phyloP scores from a whole-genome alignment of 768 basidiomycete genomes.

The Paxillus rubicundulus region DNA sequence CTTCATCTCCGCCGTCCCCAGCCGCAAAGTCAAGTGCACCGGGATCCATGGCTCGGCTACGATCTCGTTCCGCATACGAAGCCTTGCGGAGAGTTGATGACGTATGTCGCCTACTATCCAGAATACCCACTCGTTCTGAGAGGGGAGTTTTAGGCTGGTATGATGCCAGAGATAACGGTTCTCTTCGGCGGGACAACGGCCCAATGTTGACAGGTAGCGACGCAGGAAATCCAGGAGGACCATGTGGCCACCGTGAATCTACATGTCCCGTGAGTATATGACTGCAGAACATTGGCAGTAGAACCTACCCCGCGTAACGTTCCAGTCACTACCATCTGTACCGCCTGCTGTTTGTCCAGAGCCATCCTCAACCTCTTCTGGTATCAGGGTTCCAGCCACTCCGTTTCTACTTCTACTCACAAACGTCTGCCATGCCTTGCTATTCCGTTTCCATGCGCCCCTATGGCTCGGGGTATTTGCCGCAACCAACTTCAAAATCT shows the following conservation, averaged over 20 bases:
- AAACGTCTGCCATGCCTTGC: slow-evolving; percentile 64
- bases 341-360: slow-evolving; percentile 11
- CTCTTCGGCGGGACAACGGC: slow-evolving; percentile 34
- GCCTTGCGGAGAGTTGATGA: slow-evolving; percentile 58
- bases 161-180: slow-evolving; percentile 50
- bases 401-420: slow-evolving; percentile 36
- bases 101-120: slow-evolving; percentile 11
- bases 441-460: slow-evolving; percentile 63
- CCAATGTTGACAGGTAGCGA: slow-evolving; percentile 67
- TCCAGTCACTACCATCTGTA: slow-evolving; percentile 24
- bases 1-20: slow-evolving; percentile 50
- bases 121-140: slow-evolving; percentile 34
- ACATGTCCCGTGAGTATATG: slow-evolving; percentile 8
- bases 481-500: slow-evolving; percentile 62
- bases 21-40: slow-evolving; percentile 61
- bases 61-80: slow-evolving; percentile 68
- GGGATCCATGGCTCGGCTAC: slow-evolving; percentile 60
- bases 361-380: slow-evolving; percentile 36
- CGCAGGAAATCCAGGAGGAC: slow-evolving; percentile 39
- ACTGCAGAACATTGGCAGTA: background rate
- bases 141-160: slow-evolving; percentile 54
- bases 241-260: slow-evolving; percentile 29
- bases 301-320: slow-evolving; percentile 25
- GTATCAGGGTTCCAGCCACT: slow-evolving; percentile 31
- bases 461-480: slow-evolving; percentile 70